Conservation (phyloP, 2,329 filamentous ascomycete genomes). For the Cephalotrichum gorgonifer region DNA sequence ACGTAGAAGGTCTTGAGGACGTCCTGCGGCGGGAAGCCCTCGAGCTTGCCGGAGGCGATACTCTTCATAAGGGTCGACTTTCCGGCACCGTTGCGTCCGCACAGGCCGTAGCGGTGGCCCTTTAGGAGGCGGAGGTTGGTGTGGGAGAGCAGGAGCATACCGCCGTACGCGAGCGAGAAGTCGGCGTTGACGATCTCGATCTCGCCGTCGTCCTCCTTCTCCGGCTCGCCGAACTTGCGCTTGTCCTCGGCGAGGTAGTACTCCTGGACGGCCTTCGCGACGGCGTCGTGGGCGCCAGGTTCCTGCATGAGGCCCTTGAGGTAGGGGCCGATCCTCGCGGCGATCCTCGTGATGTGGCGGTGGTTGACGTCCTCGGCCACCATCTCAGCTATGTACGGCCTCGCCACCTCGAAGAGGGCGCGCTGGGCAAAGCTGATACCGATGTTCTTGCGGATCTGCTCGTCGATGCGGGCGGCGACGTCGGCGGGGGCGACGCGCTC, state of each 20-base stretch:
- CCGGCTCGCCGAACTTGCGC: conserved; percentile 73
- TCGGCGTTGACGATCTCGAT: conserved; percentile 94
- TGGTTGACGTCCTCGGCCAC: conserved; percentile 81
- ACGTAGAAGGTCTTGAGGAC: conserved; percentile 94
- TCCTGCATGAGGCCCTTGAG: conserved; percentile 59
- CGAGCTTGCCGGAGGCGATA: conserved; percentile 90
- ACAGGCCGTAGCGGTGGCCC: conserved; percentile 94
- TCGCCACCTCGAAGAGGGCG: conserved; percentile 57
- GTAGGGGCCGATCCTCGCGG: conserved; percentile 61
- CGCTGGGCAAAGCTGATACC: conserved; percentile 46
- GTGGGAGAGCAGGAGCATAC: conserved; percentile 92
- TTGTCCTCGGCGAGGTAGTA: conserved; percentile 77
- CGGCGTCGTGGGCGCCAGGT: conserved; percentile 45
- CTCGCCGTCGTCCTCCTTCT: conserved; percentile 85
- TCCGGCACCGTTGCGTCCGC: conserved; percentile 91
- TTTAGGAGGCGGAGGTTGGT: conserved; percentile 91
- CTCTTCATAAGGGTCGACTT: conserved; percentile 99
- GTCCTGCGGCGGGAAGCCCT: conserved; percentile 90
- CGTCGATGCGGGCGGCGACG: conserved; percentile 63
- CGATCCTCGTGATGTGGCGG: conserved; percentile 65
- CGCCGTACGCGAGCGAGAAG: conserved; percentile 95
- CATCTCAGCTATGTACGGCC: conserved; percentile 71
- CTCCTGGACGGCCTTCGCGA: conserved; percentile 65
- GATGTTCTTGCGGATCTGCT: conserved; percentile 61
- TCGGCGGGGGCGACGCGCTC: conserved; percentile 62